Evolutionary conservation across 306 rosid species (phyloP), one percentile per base, ranked within the genome.

Genomic region (Crotalaria pallida): DNA sequence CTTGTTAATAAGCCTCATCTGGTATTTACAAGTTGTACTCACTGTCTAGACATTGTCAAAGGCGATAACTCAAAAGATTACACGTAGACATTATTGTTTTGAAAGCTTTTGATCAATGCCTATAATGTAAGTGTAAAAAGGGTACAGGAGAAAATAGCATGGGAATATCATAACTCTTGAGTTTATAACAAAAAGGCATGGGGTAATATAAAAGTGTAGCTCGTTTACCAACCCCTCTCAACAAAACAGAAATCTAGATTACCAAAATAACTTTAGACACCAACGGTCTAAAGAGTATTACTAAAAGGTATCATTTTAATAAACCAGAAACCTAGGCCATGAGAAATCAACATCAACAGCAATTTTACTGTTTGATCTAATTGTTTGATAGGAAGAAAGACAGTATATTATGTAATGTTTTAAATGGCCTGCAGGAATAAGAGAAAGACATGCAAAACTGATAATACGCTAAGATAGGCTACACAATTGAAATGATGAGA

Each of bases 401-500:
- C 21, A 56, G 26, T 29, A 41, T 31, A 43, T 31, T 60, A 52
- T 48, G 31, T 3, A 41, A 58, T 65, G 64, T n/a, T 65, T 49
- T 31, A 38, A 12, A 72, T 19, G 72, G 43, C 21, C 53, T 48
- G 1, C 64, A 36, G 31, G 12, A 43, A 61, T 16, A 73, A 22
- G 21, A 3, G 34, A 65, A 58, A 36, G n/a, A 23, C 58, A 74
- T 9, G 33, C 48, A 67, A 77, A 77, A 68, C 41, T 40, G 61
- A 43, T 33, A 45, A 36, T 48, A 41, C 0, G n/a, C 48, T 47
- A 53, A 67, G 65, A 60, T 71, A 67, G 71, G 52, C 49, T 22
- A 36, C 17, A 62, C 24, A 64, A 53, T 34, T 19, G n/a, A 61
- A 52, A 53, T 0, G 22, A 67, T 4, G 77, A 52, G 33, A 43